Conservation (phyloP, 768 basidiomycete genomes). For the Psilocybe cubensis region DNA sequence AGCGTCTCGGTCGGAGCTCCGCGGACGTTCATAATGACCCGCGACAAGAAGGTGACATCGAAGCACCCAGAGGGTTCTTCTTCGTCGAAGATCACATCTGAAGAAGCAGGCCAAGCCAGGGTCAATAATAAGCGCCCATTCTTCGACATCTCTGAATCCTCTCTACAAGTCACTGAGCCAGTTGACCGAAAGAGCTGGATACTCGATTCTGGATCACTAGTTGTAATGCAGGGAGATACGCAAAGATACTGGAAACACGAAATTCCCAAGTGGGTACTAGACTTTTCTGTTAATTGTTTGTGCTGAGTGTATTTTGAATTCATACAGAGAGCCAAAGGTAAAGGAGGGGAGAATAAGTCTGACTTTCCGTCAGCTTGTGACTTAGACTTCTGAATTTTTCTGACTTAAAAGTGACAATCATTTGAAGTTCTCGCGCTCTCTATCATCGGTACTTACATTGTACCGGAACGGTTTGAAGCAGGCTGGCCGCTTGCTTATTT, state of each 20-base stretch:
- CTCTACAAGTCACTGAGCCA: not conserved
- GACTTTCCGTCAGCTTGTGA: constrained; percentile 31
- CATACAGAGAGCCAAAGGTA: constrained; percentile 29
- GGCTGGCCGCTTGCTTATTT: no score
- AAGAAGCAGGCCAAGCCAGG: not conserved
- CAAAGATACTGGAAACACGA: constrained; percentile 36
- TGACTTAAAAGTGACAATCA: not conserved
- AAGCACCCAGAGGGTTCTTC: not conserved
- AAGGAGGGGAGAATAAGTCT: constrained; percentile 33
- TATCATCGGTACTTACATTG: no score
- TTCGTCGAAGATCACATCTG: not conserved
- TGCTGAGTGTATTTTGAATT: not conserved
- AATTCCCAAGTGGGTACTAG: constrained; percentile 33
- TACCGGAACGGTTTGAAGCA: no score
- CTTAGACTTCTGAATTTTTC: not conserved
- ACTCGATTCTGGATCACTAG: constrained; percentile 27
- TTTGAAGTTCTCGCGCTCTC: not conserved
- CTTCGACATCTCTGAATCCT: not conserved
- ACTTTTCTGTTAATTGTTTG: no score
- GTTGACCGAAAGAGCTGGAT: constrained; percentile 25
- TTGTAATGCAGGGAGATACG: constrained; percentile 36
- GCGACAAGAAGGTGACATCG: constrained; percentile 12
- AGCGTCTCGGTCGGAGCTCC: constrained; percentile 32
- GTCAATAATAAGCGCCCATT: not conserved
- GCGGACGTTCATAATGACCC: constrained; percentile 33